Base-by-base conservation (phyloP, 1,284 basidiomycete genomes). In the Phaffia rhodozyma region DNA sequence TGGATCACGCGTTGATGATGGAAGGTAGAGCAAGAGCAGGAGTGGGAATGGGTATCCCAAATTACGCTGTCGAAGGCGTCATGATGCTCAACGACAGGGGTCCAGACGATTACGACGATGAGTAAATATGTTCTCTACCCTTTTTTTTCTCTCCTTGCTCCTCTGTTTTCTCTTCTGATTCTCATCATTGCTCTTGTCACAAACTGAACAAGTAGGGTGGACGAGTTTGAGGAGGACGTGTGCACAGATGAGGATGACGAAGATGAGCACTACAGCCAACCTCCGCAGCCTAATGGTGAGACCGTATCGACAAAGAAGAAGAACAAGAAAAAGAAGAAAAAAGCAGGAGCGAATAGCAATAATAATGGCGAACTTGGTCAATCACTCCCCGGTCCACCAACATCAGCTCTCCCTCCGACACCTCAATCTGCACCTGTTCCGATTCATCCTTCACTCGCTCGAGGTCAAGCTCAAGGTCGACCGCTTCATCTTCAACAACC, bases 281-380 rank as follows among this genome's bases (percentile, higher is more conserved):
- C 55, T 49, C 27, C 55, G 59, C 57, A 62, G 48, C 53, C 47
- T 5, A 54, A 60, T 55, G 58, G 55, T 23, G 63, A 67, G 47
- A 54, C 60, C 54, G 72, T 71, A 27, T 71, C 75, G 7, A 77
- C 77, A 69, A 77, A 77, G 72, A 78, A 77, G 72, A 78, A 78
- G 67, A 80, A 80, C 69, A 81, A 80, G 72, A 81, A 81, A 72
- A 81, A 79, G 76, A 79, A 80, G 73, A 78, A 75, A 70, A 72
- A 73, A 50, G 70, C 69, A 49, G 69, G 69, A 16, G 68, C 70
- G 38, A 43, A 43, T 16, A 21, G 68, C 67, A 51, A 66, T 68
- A 16, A 71, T 70, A 38, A 68, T 70, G 43, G 69, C 71, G 71
- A 76, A 78, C 70, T 77, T 67, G 54, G 69, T 69, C 55, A 71